Percentiles rank a stretch among this genome's conserved stretches.
These are phyloP conservation scores for Cladosporium austrohemisphaericum DNA, from an alignment of 2,329 filamentous ascomycete species.

Conservation along the genomic window DNA sequence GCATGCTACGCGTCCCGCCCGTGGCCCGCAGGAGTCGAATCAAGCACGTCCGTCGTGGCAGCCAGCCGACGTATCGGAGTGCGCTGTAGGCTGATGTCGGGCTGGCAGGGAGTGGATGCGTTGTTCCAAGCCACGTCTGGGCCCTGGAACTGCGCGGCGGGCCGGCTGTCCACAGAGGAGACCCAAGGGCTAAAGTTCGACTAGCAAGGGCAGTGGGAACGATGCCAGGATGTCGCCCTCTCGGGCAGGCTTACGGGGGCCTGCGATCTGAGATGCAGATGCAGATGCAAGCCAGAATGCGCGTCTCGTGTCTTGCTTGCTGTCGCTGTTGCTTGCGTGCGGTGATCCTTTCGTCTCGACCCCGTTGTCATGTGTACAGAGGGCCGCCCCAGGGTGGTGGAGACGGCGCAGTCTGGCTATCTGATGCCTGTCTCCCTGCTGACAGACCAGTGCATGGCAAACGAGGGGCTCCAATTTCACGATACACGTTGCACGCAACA, in stretches of 20 bases:
- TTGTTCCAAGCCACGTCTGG: slow-evolving; percentile 12
- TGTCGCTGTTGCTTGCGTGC: neutral
- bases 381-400: no score
- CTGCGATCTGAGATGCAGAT: neutral
- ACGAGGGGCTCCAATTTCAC: no score
- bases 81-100: slow-evolving; percentile 7
- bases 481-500: no score
- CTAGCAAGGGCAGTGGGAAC: neutral
- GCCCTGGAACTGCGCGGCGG: slow-evolving; percentile 3
- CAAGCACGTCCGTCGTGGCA: neutral
- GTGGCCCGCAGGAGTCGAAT: neutral
- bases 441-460: no score
- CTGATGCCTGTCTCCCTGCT: no score
- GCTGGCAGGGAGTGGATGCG: slow-evolving; percentile 8
- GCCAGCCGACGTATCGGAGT: slow-evolving; percentile 1
- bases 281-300: neutral
- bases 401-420: no score
- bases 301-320: neutral
- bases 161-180: slow-evolving; percentile 5
- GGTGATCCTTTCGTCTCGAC: no score
- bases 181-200: no score
- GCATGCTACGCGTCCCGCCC: slow-evolving; percentile 2
- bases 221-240: neutral
- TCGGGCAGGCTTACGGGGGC: neutral
- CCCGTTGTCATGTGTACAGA: no score